Base-by-base conservation (phyloP, 768 basidiomycete species). In the Rubroboletus pulcherrimus region DNA sequence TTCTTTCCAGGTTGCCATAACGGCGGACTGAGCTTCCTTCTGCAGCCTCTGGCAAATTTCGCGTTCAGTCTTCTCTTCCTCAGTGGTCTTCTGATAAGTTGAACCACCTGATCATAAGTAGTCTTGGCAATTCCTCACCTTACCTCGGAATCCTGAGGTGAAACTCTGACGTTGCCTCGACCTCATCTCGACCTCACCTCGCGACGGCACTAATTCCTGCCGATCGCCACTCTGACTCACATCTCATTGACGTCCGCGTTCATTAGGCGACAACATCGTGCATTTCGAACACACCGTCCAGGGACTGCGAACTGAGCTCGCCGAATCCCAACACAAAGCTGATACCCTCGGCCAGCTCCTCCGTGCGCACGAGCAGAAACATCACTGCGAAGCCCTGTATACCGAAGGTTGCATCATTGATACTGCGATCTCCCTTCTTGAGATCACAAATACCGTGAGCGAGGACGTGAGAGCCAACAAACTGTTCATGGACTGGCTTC, bases 401-500 rank as follows among this genome's bases (percentile, higher is more conserved):
- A 2, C 29, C 5, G 14, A 38, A n/a, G 42, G 31, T 2, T 41
- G 14, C 21, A 40, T 56, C 14, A 2, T 11, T 7, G 55, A 50
- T 10, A 38, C 49, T 26, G 37, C 41, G 4, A 1, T 14, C 0
- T 15, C 0, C 19, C 10, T 54, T 49, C 39, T 42, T 4, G 39
- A 21, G 5, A 35, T 34, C 1, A 11, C 3, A 9, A 41, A 14
- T 26, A 19, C 39, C 5, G 0, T 19, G 2, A 41, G 31, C 10
- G 37, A 53, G 4, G 42, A 33, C 0, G n/a, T 37, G 1, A 37
- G 15, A 24, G 6, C 42, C 1, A 12, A 54, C 34, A 7, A 15
- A n/a, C n/a, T n/a, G n/a, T n/a, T n/a, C n/a, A 34, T 17, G 12
- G 43, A 50, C 9, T 60, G 55, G 56, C 39, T 58, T n/a, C 1